These are phyloP conservation scores for Euptelea pleiosperma DNA, from an alignment of 164 flowering plant genomes.

Conservation along the genomic window DNA sequence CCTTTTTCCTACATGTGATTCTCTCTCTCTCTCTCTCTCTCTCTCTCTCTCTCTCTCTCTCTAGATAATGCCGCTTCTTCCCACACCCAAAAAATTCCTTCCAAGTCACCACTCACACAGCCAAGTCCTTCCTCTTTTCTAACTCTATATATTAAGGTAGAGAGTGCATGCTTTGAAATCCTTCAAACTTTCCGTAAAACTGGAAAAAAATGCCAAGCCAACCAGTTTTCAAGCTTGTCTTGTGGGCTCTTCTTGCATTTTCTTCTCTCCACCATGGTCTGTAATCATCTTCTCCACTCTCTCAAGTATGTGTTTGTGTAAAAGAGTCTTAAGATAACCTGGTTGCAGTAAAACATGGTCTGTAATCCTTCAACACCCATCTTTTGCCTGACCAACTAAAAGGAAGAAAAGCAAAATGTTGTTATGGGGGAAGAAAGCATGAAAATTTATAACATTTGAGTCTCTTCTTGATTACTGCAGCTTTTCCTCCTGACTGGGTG, in stretches of 20 bases:
- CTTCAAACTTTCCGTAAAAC: neutral
- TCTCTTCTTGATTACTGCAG: neutral
- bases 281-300: neutral
- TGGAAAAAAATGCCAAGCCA: conserved; percentile 15
- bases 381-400: too few species aligned
- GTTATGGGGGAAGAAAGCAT: neutral
- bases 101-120: neutral
- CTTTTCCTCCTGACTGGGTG: neutral
- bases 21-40: too few species aligned
- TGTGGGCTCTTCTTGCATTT: conserved; percentile 19
- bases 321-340: too few species aligned
- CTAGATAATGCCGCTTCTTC: neutral
- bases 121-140: neutral
- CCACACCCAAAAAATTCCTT: neutral
- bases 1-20: too few species aligned
- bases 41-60: too few species aligned
- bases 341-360: neutral
- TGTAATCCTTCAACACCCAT: neutral
- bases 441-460: neutral
- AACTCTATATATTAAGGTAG: conserved; percentile 2
- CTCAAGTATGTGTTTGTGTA: too few species aligned
- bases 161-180: neutral
- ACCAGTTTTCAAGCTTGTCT: conserved; percentile 17
- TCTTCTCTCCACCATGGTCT: conserved; percentile 28
- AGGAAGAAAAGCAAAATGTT: neutral